phyloP scores from a whole-genome alignment of 139 green algal genomes.

The Desmodesmus armatus region DNA sequence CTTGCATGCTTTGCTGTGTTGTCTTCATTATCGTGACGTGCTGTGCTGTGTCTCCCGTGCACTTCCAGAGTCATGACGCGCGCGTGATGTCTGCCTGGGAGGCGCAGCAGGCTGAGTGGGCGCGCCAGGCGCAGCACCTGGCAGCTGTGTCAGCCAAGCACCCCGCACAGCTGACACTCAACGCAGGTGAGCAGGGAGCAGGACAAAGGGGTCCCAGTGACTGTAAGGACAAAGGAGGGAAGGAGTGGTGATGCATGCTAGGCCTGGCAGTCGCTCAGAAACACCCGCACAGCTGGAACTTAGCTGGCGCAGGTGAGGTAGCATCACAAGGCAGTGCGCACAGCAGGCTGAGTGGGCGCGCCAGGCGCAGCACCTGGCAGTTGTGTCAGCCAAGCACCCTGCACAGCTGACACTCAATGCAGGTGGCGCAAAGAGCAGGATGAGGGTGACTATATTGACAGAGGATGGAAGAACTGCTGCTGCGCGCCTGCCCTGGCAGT shows the following conservation, averaged over 20 bases:
- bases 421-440: background rate
- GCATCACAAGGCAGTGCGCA: no score
- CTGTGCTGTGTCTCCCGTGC: background rate
- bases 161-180: background rate
- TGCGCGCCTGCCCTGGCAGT: no score
- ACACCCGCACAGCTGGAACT: no score
- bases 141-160: conserved; percentile 6
- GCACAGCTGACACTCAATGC: background rate
- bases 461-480: no score
- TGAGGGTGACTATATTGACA: no score
- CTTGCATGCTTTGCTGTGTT: no score
- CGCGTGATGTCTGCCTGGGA: conserved; percentile 13
- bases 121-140: background rate
- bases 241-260: no score
- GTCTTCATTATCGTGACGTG: no score
- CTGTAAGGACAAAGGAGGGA: no score
- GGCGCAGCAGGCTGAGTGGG: conserved; percentile 31
- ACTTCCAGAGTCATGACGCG: conserved; percentile 32
- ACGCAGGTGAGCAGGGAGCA: background rate
- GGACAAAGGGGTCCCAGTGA: background rate
- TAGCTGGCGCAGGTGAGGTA: no score
- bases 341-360: conserved; percentile 31
- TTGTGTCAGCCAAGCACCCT: conserved; percentile 4
- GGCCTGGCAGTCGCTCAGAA: no score
- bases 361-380: background rate